Evolutionary conservation across 2,329 filamentous ascomycete genomes (phyloP), one percentile per base, ranked within the genome.

Genomic region (Leptographium flavum): DNA sequence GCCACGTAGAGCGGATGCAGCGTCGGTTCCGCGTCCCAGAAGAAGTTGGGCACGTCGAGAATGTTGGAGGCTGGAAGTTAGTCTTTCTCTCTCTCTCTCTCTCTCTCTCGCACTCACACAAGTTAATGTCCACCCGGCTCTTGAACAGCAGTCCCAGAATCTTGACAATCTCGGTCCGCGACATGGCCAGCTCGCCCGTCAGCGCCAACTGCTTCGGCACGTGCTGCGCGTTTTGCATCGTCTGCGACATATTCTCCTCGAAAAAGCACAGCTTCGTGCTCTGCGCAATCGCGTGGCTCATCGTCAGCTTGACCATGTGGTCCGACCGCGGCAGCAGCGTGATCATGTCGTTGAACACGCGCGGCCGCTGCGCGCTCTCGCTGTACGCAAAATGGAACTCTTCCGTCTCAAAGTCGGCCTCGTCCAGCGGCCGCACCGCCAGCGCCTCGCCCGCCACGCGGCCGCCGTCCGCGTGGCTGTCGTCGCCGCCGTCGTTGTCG

Each of bases 341-440:
- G 56, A 98, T 96, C 92, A 98, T 98, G 62, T 98, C 92, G 64
- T 98, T 96, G 67, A 93, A 98, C 27, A 98, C 84, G 46, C 92
- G 77, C 5, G 92, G 92, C 42, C 88, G 77, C 50, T 87, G 82
- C 30, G 92, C 87, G 47, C 86, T 74, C 1, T 79, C 74, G 55
- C 86, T 94, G 67, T 98, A 98, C 62, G 96, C 88, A 58, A 98
- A 98, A 59, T 98, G 90, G 56, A 98, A 95, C 58, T 96, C 90
- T 59, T 98, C 92, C 0, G 84, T 98, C 66, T 98, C 92, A 54
- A 93, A 94, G 58, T 96, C 88, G 52, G 82, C 81, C 61, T 95
- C 86, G 46, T 85, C 78, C 21, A 94, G 69, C 1, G 88, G 86
- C 30, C 86, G 75, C 2, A 80, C 83, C 28, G 87, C 80, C 7